Evolutionary conservation across 1,284 basidiomycete species (phyloP), one percentile per base, ranked within the genome.

Genomic region (Ustilago sp.): DNA sequence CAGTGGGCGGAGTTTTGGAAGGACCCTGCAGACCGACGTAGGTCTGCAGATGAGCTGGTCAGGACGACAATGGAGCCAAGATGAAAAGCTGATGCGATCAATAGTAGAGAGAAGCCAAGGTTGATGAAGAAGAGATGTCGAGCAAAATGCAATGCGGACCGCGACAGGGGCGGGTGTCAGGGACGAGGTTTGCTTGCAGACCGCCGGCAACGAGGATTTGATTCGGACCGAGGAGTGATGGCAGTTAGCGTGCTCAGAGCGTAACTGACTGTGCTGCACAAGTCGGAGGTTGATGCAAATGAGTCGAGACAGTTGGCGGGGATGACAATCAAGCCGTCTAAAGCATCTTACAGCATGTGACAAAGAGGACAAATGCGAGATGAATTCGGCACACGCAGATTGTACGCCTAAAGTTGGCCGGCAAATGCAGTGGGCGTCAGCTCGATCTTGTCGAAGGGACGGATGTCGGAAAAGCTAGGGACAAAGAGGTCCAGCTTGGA

Each of bases 51-150:
- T 50, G 48, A 50, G 43, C 43, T 7, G n/a, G 43, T 19, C 43
- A 19, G 4, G 43, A 19, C 17, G 39, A 45, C 43, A 45, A 45
- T 19, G 7, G 15, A 38, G 52, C 31, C 12, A 34, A 55, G 35
- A 55, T 55, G 54, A 55, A 55, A 36, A 9, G 54, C 3, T 55
- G 19, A 13, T 39, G 54, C 51, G 12, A 53, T 19, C 31, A 55
- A 55, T 28, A 19, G 43, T 19, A n/a, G 39, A 31, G 5, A 32
- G 57, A 50, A 32, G 57, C 17, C n/a, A n/a, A 28, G 45, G 32
- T 31, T 45, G 39, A 23, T 39, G 8, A 45, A 23, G 8, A 45
- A 23, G 43, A 45, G 36, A 38, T 13, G 36, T 38, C 36, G 36
- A 38, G 43, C n/a, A 6, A 28, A 11, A 45, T 4, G 43, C 43